These are phyloP conservation scores for Botrytis deweyae DNA, from an alignment of 2,329 filamentous ascomycete species.

Conservation along the genomic window DNA sequence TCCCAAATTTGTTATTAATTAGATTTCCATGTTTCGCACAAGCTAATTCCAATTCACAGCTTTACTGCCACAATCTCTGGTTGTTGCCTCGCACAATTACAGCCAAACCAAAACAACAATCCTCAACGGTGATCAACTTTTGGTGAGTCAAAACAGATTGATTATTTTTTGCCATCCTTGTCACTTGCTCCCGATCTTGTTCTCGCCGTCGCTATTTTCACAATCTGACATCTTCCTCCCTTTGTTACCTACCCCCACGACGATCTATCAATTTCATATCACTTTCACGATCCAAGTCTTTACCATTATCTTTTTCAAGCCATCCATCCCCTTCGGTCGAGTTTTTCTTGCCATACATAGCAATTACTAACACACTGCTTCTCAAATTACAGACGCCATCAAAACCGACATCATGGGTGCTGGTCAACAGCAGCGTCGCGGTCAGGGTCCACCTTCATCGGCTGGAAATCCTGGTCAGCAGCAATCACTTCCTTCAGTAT, in stretches of 20 bases:
- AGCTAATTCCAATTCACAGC: not conserved
- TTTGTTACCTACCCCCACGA: no score
- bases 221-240: not conserved
- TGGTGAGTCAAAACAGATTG: not conserved
- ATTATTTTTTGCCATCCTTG: not conserved
- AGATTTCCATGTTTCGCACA: not conserved
- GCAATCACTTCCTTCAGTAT: not conserved
- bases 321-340: not conserved
- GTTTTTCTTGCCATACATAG: not conserved
- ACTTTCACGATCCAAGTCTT: not conserved
- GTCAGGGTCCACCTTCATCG: not conserved
- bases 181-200: not conserved
- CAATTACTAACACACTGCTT: not conserved
- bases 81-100: not conserved
- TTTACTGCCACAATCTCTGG: not conserved
- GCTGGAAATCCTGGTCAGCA: slow-evolving; percentile 2
- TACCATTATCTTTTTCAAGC: not conserved
- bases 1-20: not conserved
- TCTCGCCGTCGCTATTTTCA: not conserved
- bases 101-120: not conserved
- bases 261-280: not conserved
- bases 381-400: not conserved
- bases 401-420: slow-evolving; percentile 14
- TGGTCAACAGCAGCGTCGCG: slow-evolving; percentile 2
- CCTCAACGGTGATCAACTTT: slow-evolving; percentile 3